Percentiles rank a stretch among this genome's conserved stretches.
phyloP scores from a whole-genome alignment of 805 yeast species.

The Ogataea philodendri region DNA sequence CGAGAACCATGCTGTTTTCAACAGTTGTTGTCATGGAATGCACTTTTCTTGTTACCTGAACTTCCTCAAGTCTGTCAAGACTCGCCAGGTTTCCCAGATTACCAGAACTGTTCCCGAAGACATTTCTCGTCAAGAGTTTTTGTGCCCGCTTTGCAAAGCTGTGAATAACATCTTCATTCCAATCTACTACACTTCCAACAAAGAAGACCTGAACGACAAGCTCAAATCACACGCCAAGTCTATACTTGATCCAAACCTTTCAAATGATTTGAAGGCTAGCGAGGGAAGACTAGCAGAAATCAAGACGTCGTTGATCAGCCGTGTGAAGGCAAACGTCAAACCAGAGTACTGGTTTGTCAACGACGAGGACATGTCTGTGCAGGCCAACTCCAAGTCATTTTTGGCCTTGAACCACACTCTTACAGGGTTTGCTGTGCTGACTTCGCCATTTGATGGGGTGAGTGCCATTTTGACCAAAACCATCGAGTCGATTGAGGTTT shows the following conservation, averaged over 20 bases:
- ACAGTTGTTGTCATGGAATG: conserved; percentile 93
- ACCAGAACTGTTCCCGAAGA: conserved; percentile 83
- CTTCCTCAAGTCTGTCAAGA: conserved; percentile 54
- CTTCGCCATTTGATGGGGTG: conserved; percentile 34
- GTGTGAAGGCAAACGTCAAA: conserved; percentile 24
- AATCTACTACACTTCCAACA: conserved; percentile 54
- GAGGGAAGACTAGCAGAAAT: conserved; percentile 15
- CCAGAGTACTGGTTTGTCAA: conserved; percentile 31
- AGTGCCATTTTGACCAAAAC: conserved; percentile 46
- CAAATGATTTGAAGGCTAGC: conserved; percentile 7
- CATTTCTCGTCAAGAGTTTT: conserved; percentile 63
- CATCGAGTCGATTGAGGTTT: conserved; percentile 62
- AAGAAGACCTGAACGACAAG: conserved; percentile 21
- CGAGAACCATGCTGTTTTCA: conserved; percentile 49
- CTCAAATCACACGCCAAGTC: conserved; percentile 12
- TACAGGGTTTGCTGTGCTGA: conserved; percentile 22
- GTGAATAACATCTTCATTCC: conserved; percentile 84
- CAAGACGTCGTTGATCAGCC: conserved; percentile 22
- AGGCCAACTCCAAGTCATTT: conserved; percentile 22
- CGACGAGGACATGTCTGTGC: conserved; percentile 18
- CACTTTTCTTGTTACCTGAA: conserved; percentile 75
- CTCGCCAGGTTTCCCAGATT: conserved; percentile 60
- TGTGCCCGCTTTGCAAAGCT: conserved; percentile 91
- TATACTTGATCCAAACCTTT: conserved; percentile 16
- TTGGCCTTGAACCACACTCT: conserved; percentile 27